Base-by-base conservation (phyloP, 2,329 filamentous ascomycete species). In the Cryphonectria nitschkei region DNA sequence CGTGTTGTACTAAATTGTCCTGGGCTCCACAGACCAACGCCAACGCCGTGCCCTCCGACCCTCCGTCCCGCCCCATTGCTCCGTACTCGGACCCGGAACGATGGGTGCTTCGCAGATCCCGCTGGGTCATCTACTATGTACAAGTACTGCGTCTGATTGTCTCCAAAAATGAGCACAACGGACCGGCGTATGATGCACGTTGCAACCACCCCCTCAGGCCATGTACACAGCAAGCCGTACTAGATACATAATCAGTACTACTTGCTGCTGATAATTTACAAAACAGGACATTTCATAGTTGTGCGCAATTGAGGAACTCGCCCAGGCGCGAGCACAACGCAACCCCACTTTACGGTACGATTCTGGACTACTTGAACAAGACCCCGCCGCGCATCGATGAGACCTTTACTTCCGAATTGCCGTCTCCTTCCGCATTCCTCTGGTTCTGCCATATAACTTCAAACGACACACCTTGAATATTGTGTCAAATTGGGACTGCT, bases 31-130 rank as follows among this genome's bases (percentile, higher is more conserved):
- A 39, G 37, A 61, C 7, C 19, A 34, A 26, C 26, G 26, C 26
- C 7, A 34, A 58, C 5, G 32, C 58, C 34, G 19, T 61, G 8
- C 22, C 11, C 58, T 61, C 58, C 58, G 19, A 8, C 58, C 32
- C 58, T 61, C 58, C 58, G 32, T 19, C 58, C 32, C 34, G 58
- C 58, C 39, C 58, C 34, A 26, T 61, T 11, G 58, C 58, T 61
- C 58, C 58, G 58, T 39, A 61, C 58, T 37, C 58, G 58, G 58
- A 61, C 39, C 58, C 58, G 58, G 32, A 39, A 34, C 32, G 32
- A 60, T 19, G 54, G 16, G 11, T 39, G 37, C 19, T 46, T 58
- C 11, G 26, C 29, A 58, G 13, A 3, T 19, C 54, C 54, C 37
- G 26, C 4, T 13, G 16, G 16, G 13, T 43, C 14, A 5, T 2